Evolutionary conservation across 352 stramenopile genomes (phyloP).

Genomic region (Pythium dissimile): DNA sequence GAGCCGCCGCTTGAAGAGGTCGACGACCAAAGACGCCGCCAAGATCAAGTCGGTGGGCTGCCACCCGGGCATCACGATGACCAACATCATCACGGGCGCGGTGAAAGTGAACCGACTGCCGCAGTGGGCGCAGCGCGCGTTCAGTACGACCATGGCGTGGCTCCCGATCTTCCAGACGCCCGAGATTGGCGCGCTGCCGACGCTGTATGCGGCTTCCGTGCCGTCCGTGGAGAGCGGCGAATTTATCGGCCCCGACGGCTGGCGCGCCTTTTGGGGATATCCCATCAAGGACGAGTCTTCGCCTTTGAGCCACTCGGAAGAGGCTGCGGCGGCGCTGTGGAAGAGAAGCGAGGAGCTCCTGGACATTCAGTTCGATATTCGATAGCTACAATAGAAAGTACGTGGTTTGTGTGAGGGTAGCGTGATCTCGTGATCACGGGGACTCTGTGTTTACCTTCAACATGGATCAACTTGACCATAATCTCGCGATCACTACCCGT

Average conservation of each 20-base stretch:
- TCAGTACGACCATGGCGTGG: slow-evolving; percentile 35
- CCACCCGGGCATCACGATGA: slow-evolving; percentile 49
- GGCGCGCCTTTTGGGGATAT: slow-evolving; percentile 39
- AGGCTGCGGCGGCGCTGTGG: slow-evolving; percentile 13
- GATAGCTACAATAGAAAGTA: too few relatives aligned
- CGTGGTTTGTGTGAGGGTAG: not conserved
- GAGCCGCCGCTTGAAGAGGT: slow-evolving; percentile 33
- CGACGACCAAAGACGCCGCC: slow-evolving; percentile 13
- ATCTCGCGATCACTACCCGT: not conserved
- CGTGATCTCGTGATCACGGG: not conserved
- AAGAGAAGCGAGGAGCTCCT: slow-evolving; percentile 21
- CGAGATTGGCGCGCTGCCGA: slow-evolving; percentile 42
- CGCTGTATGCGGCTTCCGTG: slow-evolving; percentile 47
- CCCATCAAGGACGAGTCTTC: slow-evolving; percentile 37
- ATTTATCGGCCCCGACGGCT: slow-evolving; percentile 50
- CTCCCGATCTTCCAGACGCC: slow-evolving; percentile 42
- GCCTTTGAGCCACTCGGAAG: slow-evolving; percentile 19
- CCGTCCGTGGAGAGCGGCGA: slow-evolving; percentile 39
- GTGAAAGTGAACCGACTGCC: slow-evolving; percentile 24
- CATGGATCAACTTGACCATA: too few relatives aligned
- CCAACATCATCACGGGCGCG: slow-evolving; percentile 48
- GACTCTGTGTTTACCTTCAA: too few relatives aligned
- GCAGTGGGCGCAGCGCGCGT: slow-evolving; percentile 30
- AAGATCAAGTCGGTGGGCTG: slow-evolving; percentile 48
- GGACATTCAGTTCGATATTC: slow-evolving; percentile 5